Evolutionary conservation across 164 flowering plant genomes (phyloP).

Genomic region (Dillenia turbinata): DNA sequence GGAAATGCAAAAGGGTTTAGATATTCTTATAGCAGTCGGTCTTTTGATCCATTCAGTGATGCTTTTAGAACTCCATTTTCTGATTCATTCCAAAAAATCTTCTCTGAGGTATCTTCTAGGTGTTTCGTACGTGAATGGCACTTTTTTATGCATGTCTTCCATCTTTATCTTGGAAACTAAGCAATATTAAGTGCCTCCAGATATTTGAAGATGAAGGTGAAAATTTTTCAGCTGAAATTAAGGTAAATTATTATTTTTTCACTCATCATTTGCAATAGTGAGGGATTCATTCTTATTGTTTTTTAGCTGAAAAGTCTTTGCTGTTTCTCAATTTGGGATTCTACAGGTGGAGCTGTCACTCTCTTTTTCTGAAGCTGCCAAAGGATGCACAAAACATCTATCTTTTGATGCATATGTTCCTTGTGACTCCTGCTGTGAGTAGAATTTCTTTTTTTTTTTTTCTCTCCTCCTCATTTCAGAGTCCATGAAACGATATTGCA

Average conservation of each 20-base stretch:
- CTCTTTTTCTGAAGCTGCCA: conserved; percentile 81
- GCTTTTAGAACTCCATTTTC: conserved; percentile 53
- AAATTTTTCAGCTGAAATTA: conserved; percentile 49
- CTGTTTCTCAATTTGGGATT: conserved; percentile 3
- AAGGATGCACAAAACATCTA: conserved; percentile 74
- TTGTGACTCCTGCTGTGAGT: conserved; percentile 88
- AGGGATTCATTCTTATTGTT: not conserved
- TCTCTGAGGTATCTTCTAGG: conserved; percentile 67
- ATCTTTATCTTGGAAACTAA: not conserved
- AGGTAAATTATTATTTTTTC: conserved; percentile 34
- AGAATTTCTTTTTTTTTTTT: not conserved
- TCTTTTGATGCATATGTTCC: conserved; percentile 67
- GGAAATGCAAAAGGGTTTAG: conserved; percentile 44
- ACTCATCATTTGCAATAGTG: conserved; percentile 1
- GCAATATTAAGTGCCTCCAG: conserved; percentile 24
- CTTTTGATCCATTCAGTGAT: conserved; percentile 64
- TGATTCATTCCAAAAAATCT: conserved; percentile 65
- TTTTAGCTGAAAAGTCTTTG: conserved; percentile 1
- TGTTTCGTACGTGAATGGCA: not conserved
- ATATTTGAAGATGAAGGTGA: conserved; percentile 69
- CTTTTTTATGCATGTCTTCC: not conserved
- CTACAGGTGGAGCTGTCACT: conserved; percentile 69
- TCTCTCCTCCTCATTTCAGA: too few relatives aligned
- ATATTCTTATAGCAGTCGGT: conserved; percentile 38
- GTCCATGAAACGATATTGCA: too few relatives aligned